Percentiles rank a stretch among this genome's conserved stretches.
Evolutionary conservation across 768 basidiomycete genomes (phyloP).

Genomic region (Suillus brevipes): DNA sequence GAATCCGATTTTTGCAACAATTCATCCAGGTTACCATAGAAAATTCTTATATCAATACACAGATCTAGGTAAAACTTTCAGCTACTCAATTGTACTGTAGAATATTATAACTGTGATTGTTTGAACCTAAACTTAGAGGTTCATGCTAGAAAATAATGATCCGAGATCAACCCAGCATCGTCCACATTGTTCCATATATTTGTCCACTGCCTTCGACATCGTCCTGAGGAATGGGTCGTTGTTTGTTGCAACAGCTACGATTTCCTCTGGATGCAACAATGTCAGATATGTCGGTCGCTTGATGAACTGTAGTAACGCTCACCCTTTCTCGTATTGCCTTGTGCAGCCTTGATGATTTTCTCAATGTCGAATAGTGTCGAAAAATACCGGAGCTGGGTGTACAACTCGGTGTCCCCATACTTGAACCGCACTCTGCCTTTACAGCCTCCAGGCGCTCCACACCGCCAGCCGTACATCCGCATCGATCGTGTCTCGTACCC

Average conservation of each 20-base stretch:
- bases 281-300: background rate
- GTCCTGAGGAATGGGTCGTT: constrained; percentile 53
- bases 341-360: constrained; percentile 55
- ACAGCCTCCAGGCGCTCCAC: constrained; percentile 46
- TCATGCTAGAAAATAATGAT: constrained; percentile 82
- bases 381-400: constrained; percentile 89
- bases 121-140: constrained; percentile 38
- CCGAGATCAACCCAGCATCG: constrained; percentile 87
- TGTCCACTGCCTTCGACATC: constrained; percentile 62
- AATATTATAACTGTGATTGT: background rate
- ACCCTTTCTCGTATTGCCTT: constrained; percentile 47
- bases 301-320: constrained; percentile 11
- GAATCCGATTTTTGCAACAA: no score
- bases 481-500: constrained; percentile 87
- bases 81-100: no score
- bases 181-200: constrained; percentile 85
- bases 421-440: constrained; percentile 32
- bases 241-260: constrained; percentile 46
- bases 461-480: constrained; percentile 87
- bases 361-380: constrained; percentile 73
- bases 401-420: constrained; percentile 84
- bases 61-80: no score
- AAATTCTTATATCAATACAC: no score
- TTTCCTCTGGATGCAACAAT: constrained; percentile 45
- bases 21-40: no score